Evolutionary conservation across 2,329 filamentous ascomycete species (phyloP), one percentile per base, ranked within the genome.

Genomic region (Venturia effusa): DNA sequence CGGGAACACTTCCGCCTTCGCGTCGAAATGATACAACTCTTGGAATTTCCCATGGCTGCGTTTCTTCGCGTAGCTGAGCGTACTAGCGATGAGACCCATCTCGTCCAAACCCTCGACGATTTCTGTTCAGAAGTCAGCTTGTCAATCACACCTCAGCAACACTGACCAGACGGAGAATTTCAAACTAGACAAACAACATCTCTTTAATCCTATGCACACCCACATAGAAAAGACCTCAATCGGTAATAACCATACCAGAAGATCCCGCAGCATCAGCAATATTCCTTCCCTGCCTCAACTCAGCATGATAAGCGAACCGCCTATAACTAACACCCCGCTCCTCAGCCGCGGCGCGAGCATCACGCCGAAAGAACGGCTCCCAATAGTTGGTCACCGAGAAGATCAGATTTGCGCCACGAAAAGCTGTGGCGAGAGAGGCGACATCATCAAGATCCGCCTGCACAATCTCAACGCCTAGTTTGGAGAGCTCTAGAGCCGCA

Each of bases 361-460:
- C 77, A 0, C 76, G 74, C 2, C 76, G 73, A 69, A 78, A 77
- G 68, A 82, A 82, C 1, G 77, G 75, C 63, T 81, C 77, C 78
- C 80, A 84, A 71, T 81, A 84, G 66, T 84, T 78, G 0, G 82
- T 85, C 61, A 83, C 79, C 66, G 76, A 75, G 71, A 84, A 85
- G 66, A 85, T 82, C 64, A 78, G 69, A 65, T 79, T 77, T 22
- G 80, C 80, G 7, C 77, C 78, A 1, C 66, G n/a, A 62, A 76
- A 76, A 4, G 74, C 74, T 19, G 48, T 40, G 17, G 61, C 64
- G 1, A 76, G 69, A 0, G 73, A 72, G 4, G 45, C 43, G 2
- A 67, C 11, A 57, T 75, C 71, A 62, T 73, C 65, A 1, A 75
- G 67, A 45, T 75, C 68, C 0, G 69, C 74, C 32, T 68, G 45